Evolutionary conservation across 305 asterid genomes (phyloP).

Genomic region (Fraxinus greggii): DNA sequence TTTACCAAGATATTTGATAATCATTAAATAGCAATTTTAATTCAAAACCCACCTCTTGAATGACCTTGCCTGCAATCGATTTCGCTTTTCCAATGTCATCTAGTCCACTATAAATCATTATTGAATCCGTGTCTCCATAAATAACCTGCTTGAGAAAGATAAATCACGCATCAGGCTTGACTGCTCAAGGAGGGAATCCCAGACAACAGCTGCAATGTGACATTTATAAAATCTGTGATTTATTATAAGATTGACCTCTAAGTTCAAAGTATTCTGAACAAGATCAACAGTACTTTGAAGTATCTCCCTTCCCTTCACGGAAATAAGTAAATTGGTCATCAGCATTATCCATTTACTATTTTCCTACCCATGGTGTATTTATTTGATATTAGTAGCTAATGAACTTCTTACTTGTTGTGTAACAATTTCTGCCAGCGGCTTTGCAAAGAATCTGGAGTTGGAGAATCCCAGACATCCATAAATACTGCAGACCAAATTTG

Average conservation of each 20-base stretch:
- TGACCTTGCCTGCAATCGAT: conserved; percentile 75
- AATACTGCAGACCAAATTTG: conserved; percentile 56
- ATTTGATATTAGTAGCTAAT: conserved; percentile 17
- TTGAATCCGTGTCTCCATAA: conserved; percentile 97
- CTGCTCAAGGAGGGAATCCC: conserved; percentile 18
- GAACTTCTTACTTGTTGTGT: conserved; percentile 67
- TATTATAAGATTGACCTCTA: conserved; percentile 56
- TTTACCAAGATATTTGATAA: conserved; percentile 2
- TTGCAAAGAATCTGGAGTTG: conserved; percentile 95
- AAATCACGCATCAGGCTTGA: conserved; percentile 21
- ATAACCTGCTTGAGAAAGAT: conserved; percentile 61
- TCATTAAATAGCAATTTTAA: conserved; percentile 18
- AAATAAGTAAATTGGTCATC: conserved; percentile 24
- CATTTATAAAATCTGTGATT: conserved; percentile 7
- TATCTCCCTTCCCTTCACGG: conserved; percentile 90
- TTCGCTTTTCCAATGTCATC: conserved; percentile 87
- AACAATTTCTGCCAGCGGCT: conserved; percentile 90
- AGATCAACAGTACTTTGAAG: conserved; percentile 92
- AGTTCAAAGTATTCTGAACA: conserved; percentile 72
- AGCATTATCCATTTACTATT: conserved; percentile 21
- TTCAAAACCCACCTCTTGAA: conserved; percentile 65
- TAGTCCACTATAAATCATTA: conserved; percentile 90
- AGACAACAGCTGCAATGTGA: conserved; percentile 2
- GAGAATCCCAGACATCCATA: conserved; percentile 97
- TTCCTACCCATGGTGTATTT: conserved; percentile 1